Evolutionary conservation across 1,284 basidiomycete species (phyloP).

Genomic region (Pisolithus thermaeus): DNA sequence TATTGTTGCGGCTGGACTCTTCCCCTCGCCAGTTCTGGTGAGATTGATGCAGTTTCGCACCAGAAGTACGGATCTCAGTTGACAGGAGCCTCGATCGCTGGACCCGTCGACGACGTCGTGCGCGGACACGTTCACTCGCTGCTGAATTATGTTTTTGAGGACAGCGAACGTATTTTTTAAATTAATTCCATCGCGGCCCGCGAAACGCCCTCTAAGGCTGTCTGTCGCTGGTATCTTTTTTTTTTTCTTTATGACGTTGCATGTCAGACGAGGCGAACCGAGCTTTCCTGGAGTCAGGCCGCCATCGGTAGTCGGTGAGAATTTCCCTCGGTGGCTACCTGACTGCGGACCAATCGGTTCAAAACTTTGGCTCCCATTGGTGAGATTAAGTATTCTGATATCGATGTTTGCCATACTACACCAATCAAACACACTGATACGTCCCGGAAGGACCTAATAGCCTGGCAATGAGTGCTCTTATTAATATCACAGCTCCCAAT

Average conservation of each 20-base stretch:
- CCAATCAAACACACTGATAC: conserved; percentile 1
- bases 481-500: not conserved
- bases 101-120: too few species aligned
- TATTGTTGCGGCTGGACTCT: not conserved
- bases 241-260: too few species aligned
- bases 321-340: not conserved
- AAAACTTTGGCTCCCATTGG: not conserved
- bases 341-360: not conserved
- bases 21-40: not conserved
- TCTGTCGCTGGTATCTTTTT: too few species aligned
- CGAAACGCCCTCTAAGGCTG: not conserved
- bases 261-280: not conserved
- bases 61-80: too few species aligned
- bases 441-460: conserved; percentile 1
- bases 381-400: not conserved
- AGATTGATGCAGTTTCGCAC: not conserved
- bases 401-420: not conserved
- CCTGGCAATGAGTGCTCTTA: conserved; percentile 2
- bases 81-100: too few species aligned
- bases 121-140: conserved; percentile 11
- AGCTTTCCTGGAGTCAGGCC: too few species aligned
- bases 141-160: conserved; percentile 2
- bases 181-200: not conserved
- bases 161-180: not conserved
- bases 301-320: not conserved